phyloP scores from a whole-genome alignment of 2,329 filamentous ascomycete species.

The Colletotrichum sp. region DNA sequence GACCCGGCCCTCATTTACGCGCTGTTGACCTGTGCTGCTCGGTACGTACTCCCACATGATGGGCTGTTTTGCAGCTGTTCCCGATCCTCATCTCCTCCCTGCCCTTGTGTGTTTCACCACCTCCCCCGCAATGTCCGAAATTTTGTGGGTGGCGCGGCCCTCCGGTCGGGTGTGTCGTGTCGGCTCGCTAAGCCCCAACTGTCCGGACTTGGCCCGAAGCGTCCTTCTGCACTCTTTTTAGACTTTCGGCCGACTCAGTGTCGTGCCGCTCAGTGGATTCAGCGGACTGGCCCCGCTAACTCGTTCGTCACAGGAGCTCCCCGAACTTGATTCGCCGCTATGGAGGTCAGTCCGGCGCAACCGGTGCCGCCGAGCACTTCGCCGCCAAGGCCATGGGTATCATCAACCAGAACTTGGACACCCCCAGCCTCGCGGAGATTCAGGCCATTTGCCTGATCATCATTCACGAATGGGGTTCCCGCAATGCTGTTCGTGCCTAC shows the following conservation, averaged over 20 bases:
- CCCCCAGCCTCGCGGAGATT: slow-evolving; percentile 64
- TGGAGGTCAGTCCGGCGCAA: slow-evolving; percentile 55
- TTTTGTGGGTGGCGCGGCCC: slow-evolving; percentile 20
- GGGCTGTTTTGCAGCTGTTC: neutral
- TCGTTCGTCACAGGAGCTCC: slow-evolving; percentile 50
- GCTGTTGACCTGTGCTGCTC: slow-evolving; percentile 60
- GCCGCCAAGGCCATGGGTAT: slow-evolving; percentile 61
- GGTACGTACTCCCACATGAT: slow-evolving; percentile 48
- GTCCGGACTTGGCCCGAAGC: slow-evolving; percentile 15
- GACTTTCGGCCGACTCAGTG: slow-evolving; percentile 5
- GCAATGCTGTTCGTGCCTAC: slow-evolving; percentile 67
- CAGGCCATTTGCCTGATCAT: slow-evolving; percentile 66
- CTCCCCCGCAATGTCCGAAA: slow-evolving; percentile 23
- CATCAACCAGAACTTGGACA: slow-evolving; percentile 64
- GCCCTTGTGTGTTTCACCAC: slow-evolving; percentile 25
- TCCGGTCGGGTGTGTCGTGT: slow-evolving; percentile 14
- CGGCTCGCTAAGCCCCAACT: slow-evolving; percentile 8
- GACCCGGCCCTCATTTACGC: slow-evolving; percentile 64
- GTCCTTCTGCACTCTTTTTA: neutral
- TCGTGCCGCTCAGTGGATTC: neutral
- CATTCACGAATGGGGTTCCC: slow-evolving; percentile 67
- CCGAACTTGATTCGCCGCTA: slow-evolving; percentile 62
- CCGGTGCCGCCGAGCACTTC: slow-evolving; percentile 63
- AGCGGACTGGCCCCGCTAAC: neutral
- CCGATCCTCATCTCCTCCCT: slow-evolving; percentile 24